Evolutionary conservation across 2,329 filamentous ascomycete species (phyloP).

Genomic region (Aureobasidium sp.): DNA sequence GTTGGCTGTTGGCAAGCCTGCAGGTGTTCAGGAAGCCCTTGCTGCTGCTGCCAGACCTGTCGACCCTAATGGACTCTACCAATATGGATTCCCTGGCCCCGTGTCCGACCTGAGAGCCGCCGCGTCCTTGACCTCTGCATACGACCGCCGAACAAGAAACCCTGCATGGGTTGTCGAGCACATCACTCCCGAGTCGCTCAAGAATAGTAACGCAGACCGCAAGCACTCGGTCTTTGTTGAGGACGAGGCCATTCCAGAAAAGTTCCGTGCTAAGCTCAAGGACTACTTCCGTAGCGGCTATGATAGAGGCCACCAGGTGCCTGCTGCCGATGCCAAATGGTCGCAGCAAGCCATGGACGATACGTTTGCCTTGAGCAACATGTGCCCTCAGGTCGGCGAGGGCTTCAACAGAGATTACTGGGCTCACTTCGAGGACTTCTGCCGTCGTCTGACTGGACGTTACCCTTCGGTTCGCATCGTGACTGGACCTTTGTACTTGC

Average conservation of each 20-base stretch:
- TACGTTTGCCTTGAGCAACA: constrained; percentile 88
- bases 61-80: constrained; percentile 43
- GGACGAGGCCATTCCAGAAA: constrained; percentile 67
- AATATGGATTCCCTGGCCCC: constrained; percentile 77
- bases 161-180: constrained; percentile 90
- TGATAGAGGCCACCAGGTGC: constrained; percentile 93
- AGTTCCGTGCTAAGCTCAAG: constrained; percentile 81
- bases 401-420: constrained; percentile 99
- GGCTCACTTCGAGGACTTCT: constrained; percentile 98
- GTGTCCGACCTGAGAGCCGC: constrained; percentile 72
- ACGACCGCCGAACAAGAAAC: constrained; percentile 84
- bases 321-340: constrained; percentile 94
- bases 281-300: constrained; percentile 96
- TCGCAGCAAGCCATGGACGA: constrained; percentile 89
- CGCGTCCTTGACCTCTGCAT: constrained; percentile 72
- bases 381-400: constrained; percentile 97
- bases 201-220: constrained; percentile 67
- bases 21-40: constrained; percentile 17
- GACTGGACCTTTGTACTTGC: constrained; percentile 89
- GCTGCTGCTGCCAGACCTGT: constrained; percentile 27
- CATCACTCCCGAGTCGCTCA: constrained; percentile 81
- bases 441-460: constrained; percentile 65
- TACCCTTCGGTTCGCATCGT: constrained; percentile 89
- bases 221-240: constrained; percentile 77
- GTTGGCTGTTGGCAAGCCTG: constrained; percentile 11